phyloP scores from a whole-genome alignment of 768 basidiomycete genomes.

The Pulveroboletus sp. region DNA sequence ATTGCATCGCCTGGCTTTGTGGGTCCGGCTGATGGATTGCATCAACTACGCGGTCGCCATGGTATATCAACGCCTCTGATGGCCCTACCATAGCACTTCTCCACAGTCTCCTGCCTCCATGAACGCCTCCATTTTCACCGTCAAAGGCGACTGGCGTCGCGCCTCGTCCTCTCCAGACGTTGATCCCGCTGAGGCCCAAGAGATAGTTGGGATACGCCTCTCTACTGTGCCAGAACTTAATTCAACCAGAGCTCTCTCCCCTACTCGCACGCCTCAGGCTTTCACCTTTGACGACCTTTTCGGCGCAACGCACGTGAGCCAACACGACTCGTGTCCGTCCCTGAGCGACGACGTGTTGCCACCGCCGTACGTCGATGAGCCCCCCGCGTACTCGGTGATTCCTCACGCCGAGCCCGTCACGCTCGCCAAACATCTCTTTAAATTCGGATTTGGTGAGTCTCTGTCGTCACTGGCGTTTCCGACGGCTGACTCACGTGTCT shows the following conservation, averaged over 20 bases:
- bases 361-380: constrained; percentile 33
- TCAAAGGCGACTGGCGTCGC: constrained; percentile 16
- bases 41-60: too few species aligned
- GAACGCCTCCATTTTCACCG: constrained; percentile 1
- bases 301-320: constrained; percentile 29
- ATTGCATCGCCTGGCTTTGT: too few species aligned
- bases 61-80: background rate
- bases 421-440: constrained; percentile 47
- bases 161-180: constrained; percentile 3
- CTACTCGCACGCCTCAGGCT: constrained; percentile 2
- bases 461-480: background rate
- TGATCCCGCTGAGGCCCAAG: constrained; percentile 20
- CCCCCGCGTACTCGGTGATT: constrained; percentile 32
- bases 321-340: constrained; percentile 23
- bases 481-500: background rate
- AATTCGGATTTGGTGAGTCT: constrained; percentile 46
- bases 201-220: constrained; percentile 3
- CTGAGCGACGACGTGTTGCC: constrained; percentile 14
- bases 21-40: background rate
- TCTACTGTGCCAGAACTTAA: constrained; percentile 1
- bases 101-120: constrained; percentile 3
- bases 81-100: too few species aligned
- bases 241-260: constrained; percentile 6
- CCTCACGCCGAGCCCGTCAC: constrained; percentile 37
- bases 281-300: constrained; percentile 27